phyloP scores from a whole-genome alignment of 2,329 filamentous ascomycete species.

The Colletotrichum horii region DNA sequence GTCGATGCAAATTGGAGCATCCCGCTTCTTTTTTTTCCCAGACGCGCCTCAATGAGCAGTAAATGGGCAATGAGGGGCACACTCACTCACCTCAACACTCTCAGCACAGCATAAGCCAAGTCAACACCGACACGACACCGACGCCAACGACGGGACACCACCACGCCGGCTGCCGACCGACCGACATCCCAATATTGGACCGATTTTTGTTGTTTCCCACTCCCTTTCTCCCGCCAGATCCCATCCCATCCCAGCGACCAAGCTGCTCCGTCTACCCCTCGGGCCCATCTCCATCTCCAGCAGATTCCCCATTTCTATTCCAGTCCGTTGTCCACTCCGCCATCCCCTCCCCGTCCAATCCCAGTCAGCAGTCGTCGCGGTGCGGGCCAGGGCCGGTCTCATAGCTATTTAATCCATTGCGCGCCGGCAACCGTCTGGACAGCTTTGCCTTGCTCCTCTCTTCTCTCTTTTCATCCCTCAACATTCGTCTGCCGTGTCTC shows the following conservation, averaged over 20 bases:
- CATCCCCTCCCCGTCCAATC: constrained; percentile 9
- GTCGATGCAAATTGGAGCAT: not conserved
- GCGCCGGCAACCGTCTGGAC: not conserved
- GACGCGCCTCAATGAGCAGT: constrained; percentile 12
- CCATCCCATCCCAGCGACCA: not conserved
- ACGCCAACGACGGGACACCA: not conserved
- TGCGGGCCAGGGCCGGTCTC: not conserved
- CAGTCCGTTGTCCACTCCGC: not conserved
- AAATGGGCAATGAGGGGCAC: not conserved
- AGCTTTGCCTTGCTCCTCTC: not conserved
- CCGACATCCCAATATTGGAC: not conserved
- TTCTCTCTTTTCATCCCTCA: not conserved
- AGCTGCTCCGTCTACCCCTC: not conserved
- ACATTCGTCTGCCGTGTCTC: not conserved
- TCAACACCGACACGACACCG: not conserved
- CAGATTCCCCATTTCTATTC: not conserved
- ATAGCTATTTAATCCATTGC: constrained; percentile 13
- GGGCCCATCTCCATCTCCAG: not conserved
- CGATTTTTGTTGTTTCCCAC: not conserved
- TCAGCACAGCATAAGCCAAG: not conserved
- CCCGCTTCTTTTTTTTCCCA: not conserved
- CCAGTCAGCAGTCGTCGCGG: not conserved
- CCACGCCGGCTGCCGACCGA: not conserved
- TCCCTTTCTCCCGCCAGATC: not conserved
- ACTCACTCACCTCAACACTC: not conserved